These are phyloP conservation scores for Fusarium tanahbumbuense DNA, from an alignment of 2,329 filamentous ascomycete genomes.

Conservation along the genomic window DNA sequence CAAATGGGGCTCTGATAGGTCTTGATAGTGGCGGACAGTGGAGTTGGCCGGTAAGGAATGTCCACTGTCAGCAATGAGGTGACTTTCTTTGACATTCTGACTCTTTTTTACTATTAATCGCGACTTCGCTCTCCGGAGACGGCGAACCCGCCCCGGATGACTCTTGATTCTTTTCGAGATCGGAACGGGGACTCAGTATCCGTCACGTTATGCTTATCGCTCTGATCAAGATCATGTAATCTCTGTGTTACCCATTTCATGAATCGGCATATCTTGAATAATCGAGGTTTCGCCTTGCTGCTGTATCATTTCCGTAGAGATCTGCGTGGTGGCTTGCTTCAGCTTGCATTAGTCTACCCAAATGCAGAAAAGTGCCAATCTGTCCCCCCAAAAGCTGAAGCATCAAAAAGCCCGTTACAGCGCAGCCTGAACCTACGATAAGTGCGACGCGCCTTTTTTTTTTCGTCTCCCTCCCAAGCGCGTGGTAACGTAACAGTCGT, in stretches of 20 bases:
- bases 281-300: neutral
- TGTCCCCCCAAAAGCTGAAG: neutral
- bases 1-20: conserved; percentile 12
- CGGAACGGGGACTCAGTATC: neutral
- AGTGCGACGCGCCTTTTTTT: neutral
- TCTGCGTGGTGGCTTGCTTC: neutral
- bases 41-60: neutral
- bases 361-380: neutral
- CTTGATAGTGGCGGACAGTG: conserved; percentile 14
- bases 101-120: neutral
- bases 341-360: neutral
- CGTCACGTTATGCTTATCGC: neutral
- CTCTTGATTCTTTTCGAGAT: neutral
- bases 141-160: conserved; percentile 14
- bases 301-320: neutral
- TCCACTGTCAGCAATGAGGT: neutral
- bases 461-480: conserved; percentile 4
- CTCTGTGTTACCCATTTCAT: neutral
- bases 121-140: conserved; percentile 17
- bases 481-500: conserved; percentile 26
- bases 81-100: neutral
- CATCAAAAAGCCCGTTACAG: neutral
- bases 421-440: neutral
- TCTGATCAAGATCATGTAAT: neutral
- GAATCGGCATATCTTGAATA: neutral